Evolutionary conservation across 2,329 filamentous ascomycete genomes (phyloP).

Genomic region (Curvularia sp.): DNA sequence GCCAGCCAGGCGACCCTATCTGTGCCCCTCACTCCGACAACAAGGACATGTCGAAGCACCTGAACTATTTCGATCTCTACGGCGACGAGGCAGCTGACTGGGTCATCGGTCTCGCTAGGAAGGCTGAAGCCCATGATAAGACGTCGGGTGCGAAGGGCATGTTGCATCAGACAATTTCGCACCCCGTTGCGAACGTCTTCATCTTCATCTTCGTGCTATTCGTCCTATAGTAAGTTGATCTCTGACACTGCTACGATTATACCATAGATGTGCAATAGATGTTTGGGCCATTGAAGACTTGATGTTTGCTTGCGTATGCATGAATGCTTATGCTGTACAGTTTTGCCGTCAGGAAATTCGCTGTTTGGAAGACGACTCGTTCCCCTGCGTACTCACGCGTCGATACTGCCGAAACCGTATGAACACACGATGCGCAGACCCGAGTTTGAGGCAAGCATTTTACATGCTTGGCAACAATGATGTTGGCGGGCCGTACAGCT

Average conservation of each 20-base stretch:
- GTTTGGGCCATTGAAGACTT: neutral
- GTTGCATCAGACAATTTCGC: constrained; percentile 32
- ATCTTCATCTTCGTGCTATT: constrained; percentile 28
- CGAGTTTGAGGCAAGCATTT: constrained; percentile 7
- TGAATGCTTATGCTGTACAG: constrained; percentile 31
- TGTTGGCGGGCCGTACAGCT: constrained; percentile 2
- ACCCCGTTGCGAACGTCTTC: constrained; percentile 35
- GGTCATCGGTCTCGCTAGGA: constrained; percentile 31
- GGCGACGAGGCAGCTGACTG: constrained; percentile 34
- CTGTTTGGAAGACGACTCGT: constrained; percentile 31
- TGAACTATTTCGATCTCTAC: constrained; percentile 61
- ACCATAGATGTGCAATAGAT: constrained; percentile 15
- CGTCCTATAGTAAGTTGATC: constrained; percentile 34
- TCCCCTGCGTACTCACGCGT: constrained; percentile 29
- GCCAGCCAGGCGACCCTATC: constrained; percentile 67
- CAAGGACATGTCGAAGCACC: constrained; percentile 63
- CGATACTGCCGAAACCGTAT: constrained; percentile 27
- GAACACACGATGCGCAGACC: constrained; percentile 1
- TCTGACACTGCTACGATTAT: constrained; percentile 1
- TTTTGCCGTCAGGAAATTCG: constrained; percentile 30
- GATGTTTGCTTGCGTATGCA: constrained; percentile 11
- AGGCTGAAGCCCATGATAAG: constrained; percentile 16
- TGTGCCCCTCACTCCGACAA: constrained; percentile 60
- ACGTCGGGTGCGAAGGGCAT: constrained; percentile 27
- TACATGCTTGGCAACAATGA: constrained; percentile 10